These are phyloP conservation scores for Cucumis variabilis DNA, from an alignment of 331 rosid genomes.

Conservation along the genomic window DNA sequence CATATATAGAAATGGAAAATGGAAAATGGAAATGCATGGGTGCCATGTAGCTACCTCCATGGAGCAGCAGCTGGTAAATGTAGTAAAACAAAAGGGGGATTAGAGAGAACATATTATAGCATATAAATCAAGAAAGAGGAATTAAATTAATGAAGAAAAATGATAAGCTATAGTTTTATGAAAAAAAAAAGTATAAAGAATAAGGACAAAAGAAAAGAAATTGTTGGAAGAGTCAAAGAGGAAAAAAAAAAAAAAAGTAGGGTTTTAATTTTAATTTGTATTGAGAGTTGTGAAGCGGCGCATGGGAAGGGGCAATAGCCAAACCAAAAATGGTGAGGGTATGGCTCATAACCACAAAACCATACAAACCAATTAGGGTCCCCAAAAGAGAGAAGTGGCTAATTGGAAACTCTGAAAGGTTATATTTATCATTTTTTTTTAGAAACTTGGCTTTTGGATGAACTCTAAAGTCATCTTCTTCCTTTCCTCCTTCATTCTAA, in stretches of 20 bases:
- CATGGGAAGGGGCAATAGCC: neutral
- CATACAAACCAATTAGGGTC: neutral
- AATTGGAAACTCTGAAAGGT: neutral
- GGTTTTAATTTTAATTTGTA: too few relatives aligned
- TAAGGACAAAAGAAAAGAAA: neutral
- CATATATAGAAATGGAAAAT: too few relatives aligned
- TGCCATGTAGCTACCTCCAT: neutral
- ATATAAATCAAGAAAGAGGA: too few relatives aligned
- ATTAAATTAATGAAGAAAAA: too few relatives aligned
- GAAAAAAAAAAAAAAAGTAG: neutral
- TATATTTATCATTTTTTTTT: too few relatives aligned
- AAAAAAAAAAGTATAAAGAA: neutral
- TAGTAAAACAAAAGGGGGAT: neutral
- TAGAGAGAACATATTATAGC: neutral
- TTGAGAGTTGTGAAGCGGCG: neutral
- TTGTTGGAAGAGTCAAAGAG: neutral
- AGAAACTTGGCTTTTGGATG: neutral
- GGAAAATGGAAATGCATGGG: neutral
- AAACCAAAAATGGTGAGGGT: neutral
- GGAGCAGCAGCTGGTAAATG: neutral
- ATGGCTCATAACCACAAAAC: neutral
- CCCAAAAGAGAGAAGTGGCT: neutral
- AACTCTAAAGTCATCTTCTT: neutral
- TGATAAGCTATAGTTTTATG: too few relatives aligned
- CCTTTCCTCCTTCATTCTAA: neutral